Conservation (phyloP, 1,284 basidiomycete genomes). For the Ustilago trichophora region DNA sequence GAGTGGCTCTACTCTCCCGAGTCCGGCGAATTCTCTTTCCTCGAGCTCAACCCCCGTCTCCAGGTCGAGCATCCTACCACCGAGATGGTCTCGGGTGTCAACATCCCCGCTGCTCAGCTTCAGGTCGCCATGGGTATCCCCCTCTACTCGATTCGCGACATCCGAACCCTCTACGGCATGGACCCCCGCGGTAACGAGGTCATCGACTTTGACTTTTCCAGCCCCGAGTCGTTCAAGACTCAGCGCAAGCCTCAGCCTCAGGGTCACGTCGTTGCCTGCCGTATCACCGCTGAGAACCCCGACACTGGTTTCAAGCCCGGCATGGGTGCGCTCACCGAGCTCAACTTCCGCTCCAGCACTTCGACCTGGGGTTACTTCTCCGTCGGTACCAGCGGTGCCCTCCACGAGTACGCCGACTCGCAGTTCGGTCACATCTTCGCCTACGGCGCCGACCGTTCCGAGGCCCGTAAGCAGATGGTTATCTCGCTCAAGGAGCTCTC, state of each 20-base stretch:
- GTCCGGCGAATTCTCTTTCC: constrained; percentile 94
- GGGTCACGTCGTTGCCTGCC: constrained; percentile 98
- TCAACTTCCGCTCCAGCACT: constrained; percentile 98
- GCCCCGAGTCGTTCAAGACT: constrained; percentile 81
- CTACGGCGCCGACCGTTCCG: constrained; percentile 93
- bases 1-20: constrained; percentile 97
- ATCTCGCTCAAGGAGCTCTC: constrained; percentile 97
- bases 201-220: constrained; percentile 86
- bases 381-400: constrained; percentile 90
- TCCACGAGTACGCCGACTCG: constrained; percentile 89
- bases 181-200: constrained; percentile 54
- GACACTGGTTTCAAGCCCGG: constrained; percentile 99
- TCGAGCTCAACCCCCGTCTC: constrained; percentile 98
- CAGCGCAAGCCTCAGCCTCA: constrained; percentile 96
- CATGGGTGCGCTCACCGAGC: constrained; percentile 92
- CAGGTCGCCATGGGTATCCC: constrained; percentile 99
- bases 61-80: constrained; percentile 97
- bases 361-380: constrained; percentile 94
- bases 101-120: constrained; percentile 95
- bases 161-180: constrained; percentile 89
- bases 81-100: constrained; percentile 99
- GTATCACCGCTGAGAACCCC: constrained; percentile 99
- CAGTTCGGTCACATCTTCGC: constrained; percentile 98
- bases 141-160: constrained; percentile 92
- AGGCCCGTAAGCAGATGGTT: constrained; percentile 99